phyloP scores from a whole-genome alignment of 768 basidiomycete genomes.

The Myochromella boudieri region DNA sequence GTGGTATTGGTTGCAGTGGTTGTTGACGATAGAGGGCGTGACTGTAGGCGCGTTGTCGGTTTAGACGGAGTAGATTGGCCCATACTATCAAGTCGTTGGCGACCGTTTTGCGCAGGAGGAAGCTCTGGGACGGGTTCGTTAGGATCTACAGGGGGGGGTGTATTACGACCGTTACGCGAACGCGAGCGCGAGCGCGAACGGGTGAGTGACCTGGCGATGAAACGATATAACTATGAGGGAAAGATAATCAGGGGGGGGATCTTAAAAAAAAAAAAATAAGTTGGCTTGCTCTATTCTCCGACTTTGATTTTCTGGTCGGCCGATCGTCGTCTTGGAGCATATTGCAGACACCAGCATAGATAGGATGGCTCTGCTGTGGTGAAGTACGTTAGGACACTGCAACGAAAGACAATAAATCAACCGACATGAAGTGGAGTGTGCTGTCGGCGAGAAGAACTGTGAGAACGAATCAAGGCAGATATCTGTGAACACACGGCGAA shows the following conservation, averaged over 20 bases:
- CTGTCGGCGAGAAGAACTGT: slow-evolving; percentile 32
- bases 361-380: slow-evolving; percentile 4
- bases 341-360: slow-evolving; percentile 12
- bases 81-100: slow-evolving; percentile 15
- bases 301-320: slow-evolving; percentile 37
- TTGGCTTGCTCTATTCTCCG: slow-evolving; percentile 46
- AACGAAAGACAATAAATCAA: slow-evolving; percentile 1
- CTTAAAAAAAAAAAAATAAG: slow-evolving; percentile 8
- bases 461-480: slow-evolving; percentile 40
- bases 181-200: slow-evolving; percentile 64
- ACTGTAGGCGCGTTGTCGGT: slow-evolving; percentile 48
- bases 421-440: slow-evolving; percentile 26
- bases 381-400: not conserved
- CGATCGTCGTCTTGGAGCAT: slow-evolving; percentile 35
- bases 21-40: slow-evolving; percentile 65
- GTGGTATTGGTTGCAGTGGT: slow-evolving; percentile 65
- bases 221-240: slow-evolving; percentile 53
- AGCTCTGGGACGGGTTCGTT: slow-evolving; percentile 23
- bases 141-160: slow-evolving; percentile 14
- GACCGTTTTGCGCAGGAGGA: slow-evolving; percentile 14
- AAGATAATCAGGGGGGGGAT: slow-evolving; percentile 10
- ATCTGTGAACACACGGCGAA: slow-evolving; percentile 32
- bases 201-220: slow-evolving; percentile 52
- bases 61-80: slow-evolving; percentile 35
- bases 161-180: slow-evolving; percentile 31